phyloP scores from a whole-genome alignment of 257 asterid species.

The Solanum appendiculatum region DNA sequence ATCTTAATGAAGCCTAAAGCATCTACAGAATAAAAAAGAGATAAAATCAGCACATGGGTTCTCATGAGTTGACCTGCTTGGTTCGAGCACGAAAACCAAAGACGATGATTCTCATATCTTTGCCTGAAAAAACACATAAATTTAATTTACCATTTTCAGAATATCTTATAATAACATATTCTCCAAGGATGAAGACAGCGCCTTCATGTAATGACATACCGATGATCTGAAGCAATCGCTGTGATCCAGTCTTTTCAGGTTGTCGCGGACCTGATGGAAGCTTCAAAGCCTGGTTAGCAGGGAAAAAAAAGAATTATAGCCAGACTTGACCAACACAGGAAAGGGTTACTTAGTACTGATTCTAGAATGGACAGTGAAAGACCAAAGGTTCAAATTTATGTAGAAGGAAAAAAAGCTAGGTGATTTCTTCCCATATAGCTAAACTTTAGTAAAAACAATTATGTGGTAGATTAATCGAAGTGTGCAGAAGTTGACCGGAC shows the following conservation, averaged over 20 bases:
- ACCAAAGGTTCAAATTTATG: not conserved
- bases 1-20: not conserved
- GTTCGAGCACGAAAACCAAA: conserved; percentile 93
- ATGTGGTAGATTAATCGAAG: not conserved
- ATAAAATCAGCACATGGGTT: conserved; percentile 11
- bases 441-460: not conserved
- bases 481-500: not conserved
- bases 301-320: conserved; percentile 2
- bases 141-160: not conserved
- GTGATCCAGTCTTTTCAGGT: conserved; percentile 62
- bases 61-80: conserved; percentile 56
- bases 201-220: conserved; percentile 43
- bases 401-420: not conserved
- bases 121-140: conserved; percentile 43
- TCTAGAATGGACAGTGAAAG: not conserved
- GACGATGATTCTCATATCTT: conserved; percentile 90
- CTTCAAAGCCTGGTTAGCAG: conserved; percentile 49
- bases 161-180: not conserved
- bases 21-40: not conserved
- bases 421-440: not conserved
- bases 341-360: not conserved
- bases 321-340: not conserved
- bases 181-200: not conserved
- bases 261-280: conserved; percentile 57
- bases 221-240: conserved; percentile 76